These are phyloP conservation scores for Melanomma pulvis-pyrius DNA, from an alignment of 495 filamentous ascomycete genomes.

Conservation along the genomic window DNA sequence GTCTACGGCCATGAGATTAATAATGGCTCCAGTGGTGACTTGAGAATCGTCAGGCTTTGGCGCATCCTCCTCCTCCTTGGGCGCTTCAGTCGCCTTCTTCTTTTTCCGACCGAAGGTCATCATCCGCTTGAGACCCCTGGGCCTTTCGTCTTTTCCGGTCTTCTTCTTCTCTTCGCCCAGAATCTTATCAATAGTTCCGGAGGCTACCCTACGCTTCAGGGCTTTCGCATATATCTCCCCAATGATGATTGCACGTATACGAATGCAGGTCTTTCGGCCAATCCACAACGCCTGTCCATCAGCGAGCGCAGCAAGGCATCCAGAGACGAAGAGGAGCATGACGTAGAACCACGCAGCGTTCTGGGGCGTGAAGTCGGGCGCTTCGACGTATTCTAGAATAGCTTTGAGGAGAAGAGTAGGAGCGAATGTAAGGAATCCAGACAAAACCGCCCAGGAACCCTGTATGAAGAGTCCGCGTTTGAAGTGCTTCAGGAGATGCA, in stretches of 20 bases:
- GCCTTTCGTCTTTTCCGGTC: slow-evolving; percentile 46
- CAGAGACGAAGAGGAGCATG: slow-evolving; percentile 80
- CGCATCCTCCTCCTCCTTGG: slow-evolving; percentile 43
- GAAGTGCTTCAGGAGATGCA: slow-evolving; percentile 85
- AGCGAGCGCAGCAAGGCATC: slow-evolving; percentile 73
- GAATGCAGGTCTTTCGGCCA: slow-evolving; percentile 90
- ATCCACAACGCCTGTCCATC: slow-evolving; percentile 91
- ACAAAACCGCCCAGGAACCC: slow-evolving; percentile 74
- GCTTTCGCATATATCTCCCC: slow-evolving; percentile 98
- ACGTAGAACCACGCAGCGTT: slow-evolving; percentile 98
- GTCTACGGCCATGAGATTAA: slow-evolving; percentile 98
- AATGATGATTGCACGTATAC: slow-evolving; percentile 89
- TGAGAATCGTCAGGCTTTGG: slow-evolving; percentile 62
- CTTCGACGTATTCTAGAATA: slow-evolving; percentile 90
- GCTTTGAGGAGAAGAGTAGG: slow-evolving; percentile 88
- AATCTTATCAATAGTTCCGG: slow-evolving; percentile 64
- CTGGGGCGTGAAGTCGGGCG: slow-evolving; percentile 72
- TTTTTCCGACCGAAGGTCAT: slow-evolving; percentile 63
- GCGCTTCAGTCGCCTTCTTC: slow-evolving; percentile 55
- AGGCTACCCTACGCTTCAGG: slow-evolving; percentile 84
- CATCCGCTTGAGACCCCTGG: slow-evolving; percentile 53
- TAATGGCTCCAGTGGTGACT: slow-evolving; percentile 92
- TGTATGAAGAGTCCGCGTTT: slow-evolving; percentile 74
- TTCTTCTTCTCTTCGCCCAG: slow-evolving; percentile 58
- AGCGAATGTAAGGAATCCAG: slow-evolving; percentile 80